phyloP scores from a whole-genome alignment of 2,329 filamentous ascomycete species.

The Stromatinia cepivora region DNA sequence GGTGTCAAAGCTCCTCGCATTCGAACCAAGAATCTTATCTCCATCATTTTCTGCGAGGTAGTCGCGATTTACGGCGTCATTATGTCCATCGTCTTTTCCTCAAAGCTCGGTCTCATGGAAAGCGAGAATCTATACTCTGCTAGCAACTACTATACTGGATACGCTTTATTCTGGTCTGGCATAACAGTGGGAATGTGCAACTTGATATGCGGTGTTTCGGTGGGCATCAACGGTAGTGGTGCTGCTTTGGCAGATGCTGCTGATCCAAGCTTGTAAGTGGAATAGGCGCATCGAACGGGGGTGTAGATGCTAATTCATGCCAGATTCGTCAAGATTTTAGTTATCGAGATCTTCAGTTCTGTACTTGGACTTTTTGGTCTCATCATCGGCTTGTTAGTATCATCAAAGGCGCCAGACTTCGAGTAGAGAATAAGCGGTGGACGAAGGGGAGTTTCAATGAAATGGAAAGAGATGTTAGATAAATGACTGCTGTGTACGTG shows the following conservation, averaged over 20 bases:
- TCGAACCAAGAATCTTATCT: slow-evolving; percentile 98
- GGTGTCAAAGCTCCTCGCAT: slow-evolving; percentile 96
- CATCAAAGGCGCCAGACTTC: slow-evolving; percentile 80
- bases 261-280: slow-evolving; percentile 78
- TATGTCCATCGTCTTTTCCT: slow-evolving; percentile 97
- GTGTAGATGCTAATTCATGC: slow-evolving; percentile 27
- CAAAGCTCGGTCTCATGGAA: slow-evolving; percentile 71
- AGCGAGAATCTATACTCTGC: slow-evolving; percentile 68
- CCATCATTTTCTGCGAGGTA: slow-evolving; percentile 99
- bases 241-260: slow-evolving; percentile 95
- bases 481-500: slow-evolving; percentile 27
- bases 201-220: slow-evolving; percentile 90
- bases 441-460: not conserved
- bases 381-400: slow-evolving; percentile 88
- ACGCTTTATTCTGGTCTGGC: slow-evolving; percentile 93
- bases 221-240: slow-evolving; percentile 97
- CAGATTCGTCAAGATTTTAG: slow-evolving; percentile 97
- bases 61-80: slow-evolving; percentile 99
- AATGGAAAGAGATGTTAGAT: slow-evolving; percentile 16
- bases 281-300: not conserved
- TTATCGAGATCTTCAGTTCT: slow-evolving; percentile 99
- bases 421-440: slow-evolving; percentile 19
- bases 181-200: slow-evolving; percentile 95
- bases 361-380: slow-evolving; percentile 94
- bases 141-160: slow-evolving; percentile 90